Conservation (phyloP, 768 basidiomycete genomes). For the Rhizopogon vinicolor region DNA sequence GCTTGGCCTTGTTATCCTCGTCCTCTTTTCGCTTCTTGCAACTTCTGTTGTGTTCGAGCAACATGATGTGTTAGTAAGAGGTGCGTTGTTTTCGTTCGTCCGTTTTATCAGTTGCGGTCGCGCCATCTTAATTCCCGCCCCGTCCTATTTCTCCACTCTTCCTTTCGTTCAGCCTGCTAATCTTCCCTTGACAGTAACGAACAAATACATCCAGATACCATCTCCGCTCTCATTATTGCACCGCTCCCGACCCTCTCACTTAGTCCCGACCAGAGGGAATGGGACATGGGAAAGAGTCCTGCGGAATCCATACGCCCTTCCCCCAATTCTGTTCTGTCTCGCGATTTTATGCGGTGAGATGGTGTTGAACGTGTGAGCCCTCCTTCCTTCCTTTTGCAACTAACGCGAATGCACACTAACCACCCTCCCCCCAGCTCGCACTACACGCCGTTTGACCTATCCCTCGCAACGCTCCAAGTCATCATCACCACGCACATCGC, state of each 20-base stretch:
- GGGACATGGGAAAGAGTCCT: slow-evolving; percentile 31
- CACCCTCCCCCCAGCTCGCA: slow-evolving; percentile 33
- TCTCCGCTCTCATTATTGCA: slow-evolving; percentile 45
- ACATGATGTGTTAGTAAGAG: slow-evolving; percentile 58
- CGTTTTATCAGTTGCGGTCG: neutral
- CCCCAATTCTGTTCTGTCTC: slow-evolving; percentile 55
- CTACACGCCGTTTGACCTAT: slow-evolving; percentile 76
- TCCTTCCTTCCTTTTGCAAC: neutral
- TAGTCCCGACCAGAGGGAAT: neutral
- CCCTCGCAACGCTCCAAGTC: slow-evolving; percentile 75
- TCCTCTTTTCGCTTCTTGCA: slow-evolving; percentile 51
- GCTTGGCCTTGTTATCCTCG: slow-evolving; percentile 46
- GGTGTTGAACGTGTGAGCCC: slow-evolving; percentile 51
- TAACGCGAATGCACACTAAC: neutral
- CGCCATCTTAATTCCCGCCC: no score
- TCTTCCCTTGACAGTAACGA: slow-evolving; percentile 40
- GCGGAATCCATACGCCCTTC: slow-evolving; percentile 71
- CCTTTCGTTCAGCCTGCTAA: slow-evolving; percentile 2
- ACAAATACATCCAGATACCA: slow-evolving; percentile 49
- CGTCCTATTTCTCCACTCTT: neutral
- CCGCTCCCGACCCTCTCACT: neutral
- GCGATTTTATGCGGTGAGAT: slow-evolving; percentile 51
- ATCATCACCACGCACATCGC: slow-evolving; percentile 78
- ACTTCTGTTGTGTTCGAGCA: slow-evolving; percentile 60
- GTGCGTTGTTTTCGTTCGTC: slow-evolving; percentile 35